A percentile compares a stretch with the other conserved stretches of the same genome.
Evolutionary conservation across 2,329 filamentous ascomycete species (phyloP).

Genomic region (Beauveria rudraprayagi): DNA sequence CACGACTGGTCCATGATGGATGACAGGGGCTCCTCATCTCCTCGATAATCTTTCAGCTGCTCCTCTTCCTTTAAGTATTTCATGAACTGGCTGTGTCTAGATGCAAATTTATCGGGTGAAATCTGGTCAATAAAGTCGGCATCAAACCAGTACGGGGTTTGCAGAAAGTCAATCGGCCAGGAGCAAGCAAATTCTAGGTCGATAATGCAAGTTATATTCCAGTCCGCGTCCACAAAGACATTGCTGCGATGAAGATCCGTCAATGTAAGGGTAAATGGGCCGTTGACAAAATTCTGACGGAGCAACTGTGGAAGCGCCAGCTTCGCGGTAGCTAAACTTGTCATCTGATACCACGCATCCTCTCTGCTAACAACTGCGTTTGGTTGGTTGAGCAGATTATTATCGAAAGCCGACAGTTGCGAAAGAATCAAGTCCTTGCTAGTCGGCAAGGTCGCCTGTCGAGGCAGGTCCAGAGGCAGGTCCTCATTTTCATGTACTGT

Average conservation of each 20-base stretch:
- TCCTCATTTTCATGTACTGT: conserved; percentile 19
- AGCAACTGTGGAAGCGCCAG: conserved; percentile 15
- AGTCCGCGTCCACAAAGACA: conserved; percentile 28
- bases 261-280: conserved; percentile 26
- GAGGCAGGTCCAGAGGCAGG: not conserved
- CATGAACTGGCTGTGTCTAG: conserved; percentile 9
- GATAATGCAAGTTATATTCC: conserved; percentile 25
- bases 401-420: not conserved
- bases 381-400: not conserved
- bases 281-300: conserved; percentile 14
- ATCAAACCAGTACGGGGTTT: conserved; percentile 24
- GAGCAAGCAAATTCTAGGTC: conserved; percentile 26
- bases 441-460: not conserved
- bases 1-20: not conserved
- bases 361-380: conserved; percentile 1
- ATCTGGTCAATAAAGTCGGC: conserved; percentile 18
- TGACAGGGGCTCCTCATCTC: not conserved
- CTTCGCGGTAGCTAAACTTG: conserved; percentile 18
- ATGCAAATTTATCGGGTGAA: not conserved
- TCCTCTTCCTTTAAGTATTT: conserved; percentile 7
- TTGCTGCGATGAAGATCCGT: conserved; percentile 34
- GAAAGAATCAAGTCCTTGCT: not conserved
- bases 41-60: not conserved
- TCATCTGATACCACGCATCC: conserved; percentile 18
- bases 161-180: conserved; percentile 20